Evolutionary conservation across 202 grass and related monocot species (phyloP).

Genomic region (Brachypodium distachyon): DNA sequence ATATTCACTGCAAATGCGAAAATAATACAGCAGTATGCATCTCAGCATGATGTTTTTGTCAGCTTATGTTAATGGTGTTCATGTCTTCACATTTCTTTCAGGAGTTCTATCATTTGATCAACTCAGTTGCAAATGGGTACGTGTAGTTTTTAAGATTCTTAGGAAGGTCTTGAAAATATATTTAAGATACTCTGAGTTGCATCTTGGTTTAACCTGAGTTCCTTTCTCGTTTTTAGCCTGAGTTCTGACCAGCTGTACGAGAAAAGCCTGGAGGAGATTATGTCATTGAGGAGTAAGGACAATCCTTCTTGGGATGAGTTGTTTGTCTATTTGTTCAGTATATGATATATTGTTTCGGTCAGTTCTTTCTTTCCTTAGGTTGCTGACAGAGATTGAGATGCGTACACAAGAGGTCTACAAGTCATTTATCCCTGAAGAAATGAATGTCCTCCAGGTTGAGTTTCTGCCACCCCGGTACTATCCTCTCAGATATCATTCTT

Average conservation of each 20-base stretch:
- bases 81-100: neutral
- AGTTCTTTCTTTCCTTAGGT: slow-evolving; percentile 26
- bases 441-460: neutral
- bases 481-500: neutral
- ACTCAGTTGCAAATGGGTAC: slow-evolving; percentile 9
- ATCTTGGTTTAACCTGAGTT: neutral
- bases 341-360: neutral
- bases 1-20: neutral
- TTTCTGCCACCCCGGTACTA: neutral
- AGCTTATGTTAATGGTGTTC: neutral
- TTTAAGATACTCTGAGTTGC: neutral
- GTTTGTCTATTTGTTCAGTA: neutral
- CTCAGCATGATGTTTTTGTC: neutral
- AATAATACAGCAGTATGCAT: neutral
- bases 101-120: neutral
- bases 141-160: neutral
- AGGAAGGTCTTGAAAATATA: neutral
- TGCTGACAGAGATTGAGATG: slow-evolving; percentile 15
- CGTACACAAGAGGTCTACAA: neutral
- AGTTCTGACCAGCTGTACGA: slow-evolving; percentile 4
- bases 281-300: slow-evolving; percentile 12
- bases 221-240: neutral
- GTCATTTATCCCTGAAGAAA: neutral
- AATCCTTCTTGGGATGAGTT: neutral
- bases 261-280: neutral